Evolutionary conservation across 169 alveolate genomes (phyloP), one percentile per base, ranked within the genome.

Genomic region (Pseudocohnilembus persalinus): DNA sequence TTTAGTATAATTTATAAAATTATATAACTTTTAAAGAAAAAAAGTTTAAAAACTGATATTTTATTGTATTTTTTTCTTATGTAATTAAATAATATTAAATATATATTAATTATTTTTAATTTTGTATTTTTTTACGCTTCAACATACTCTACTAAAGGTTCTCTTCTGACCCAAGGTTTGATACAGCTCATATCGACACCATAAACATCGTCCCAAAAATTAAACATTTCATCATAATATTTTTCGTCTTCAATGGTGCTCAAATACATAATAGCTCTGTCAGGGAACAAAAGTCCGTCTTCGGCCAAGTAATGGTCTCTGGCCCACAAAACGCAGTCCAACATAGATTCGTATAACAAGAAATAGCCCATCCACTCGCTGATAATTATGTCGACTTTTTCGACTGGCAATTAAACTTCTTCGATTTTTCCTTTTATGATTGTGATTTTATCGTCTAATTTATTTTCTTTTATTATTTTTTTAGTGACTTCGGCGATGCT

Each of bases 331-430:
- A 98, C 99, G 49, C 99, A 96, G 85, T 98, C 99, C 26, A 98
- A 94, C 99, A 98, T 99, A 81, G 98, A 94, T 92, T 98, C 99
- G 89, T 97, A 98, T 26, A 99, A 95, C n/a, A 98, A 93, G 89
- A 98, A 97, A 88, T 98, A 98, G 0, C 99, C 99, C 99, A 99
- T 98, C 99, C 99, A 98, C 90, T 99, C 99, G 31, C 99, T 95
- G 68, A 99, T 94, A 76, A 99, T 99, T 76, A 98, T 98, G 89
- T 99, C 99, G 4, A 99, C 99, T 79, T 97, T 91, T 73, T 96
- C 97, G 20, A 98, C 98, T 28, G 99, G 99, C 31, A 98, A 93
- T 35, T 93, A 98, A 27, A 98, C 92, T 49, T 99, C 99, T 89
- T 99, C 99, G 27, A 99, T 99, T 90, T 98, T 97, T 26, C 99